Percentiles rank a stretch among this genome's conserved stretches.
phyloP scores from a whole-genome alignment of 129 eudicot species.

The Sambucus nigra region DNA sequence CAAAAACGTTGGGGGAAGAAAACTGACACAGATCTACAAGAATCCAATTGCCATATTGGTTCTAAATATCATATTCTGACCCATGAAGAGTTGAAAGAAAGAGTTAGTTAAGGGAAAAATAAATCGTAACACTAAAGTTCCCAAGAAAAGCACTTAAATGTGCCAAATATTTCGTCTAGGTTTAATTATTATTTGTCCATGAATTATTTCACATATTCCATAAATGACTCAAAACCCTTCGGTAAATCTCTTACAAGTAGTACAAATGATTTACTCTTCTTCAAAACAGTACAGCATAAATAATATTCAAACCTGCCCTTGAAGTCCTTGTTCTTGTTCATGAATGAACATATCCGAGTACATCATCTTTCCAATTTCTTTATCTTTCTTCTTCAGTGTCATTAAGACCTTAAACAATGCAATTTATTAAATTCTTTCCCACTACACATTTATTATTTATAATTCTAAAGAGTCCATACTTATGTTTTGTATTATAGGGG shows the following conservation, averaged over 20 bases:
- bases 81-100: too few relatives aligned
- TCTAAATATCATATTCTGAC: too few relatives aligned
- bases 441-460: slow-evolving; percentile 3
- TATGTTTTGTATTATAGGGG: slow-evolving; percentile 13
- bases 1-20: too few relatives aligned
- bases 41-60: too few relatives aligned
- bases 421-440: slow-evolving; percentile 2
- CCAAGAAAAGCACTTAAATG: neutral
- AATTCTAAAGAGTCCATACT: neutral
- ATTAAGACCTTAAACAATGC: neutral
- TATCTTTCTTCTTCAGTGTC: slow-evolving; percentile 4
- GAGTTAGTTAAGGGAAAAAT: too few relatives aligned
- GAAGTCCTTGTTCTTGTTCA: neutral
- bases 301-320: neutral
- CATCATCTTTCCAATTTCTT: neutral
- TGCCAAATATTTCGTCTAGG: neutral
- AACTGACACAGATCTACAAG: too few relatives aligned
- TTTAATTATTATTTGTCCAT: neutral
- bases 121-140: too few relatives aligned
- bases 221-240: neutral
- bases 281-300: neutral
- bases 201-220: neutral
- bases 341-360: neutral
- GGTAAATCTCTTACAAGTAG: neutral
- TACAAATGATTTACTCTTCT: neutral